phyloP scores from a whole-genome alignment of 1,284 basidiomycete species.

The Singerocomus inundabilis region DNA sequence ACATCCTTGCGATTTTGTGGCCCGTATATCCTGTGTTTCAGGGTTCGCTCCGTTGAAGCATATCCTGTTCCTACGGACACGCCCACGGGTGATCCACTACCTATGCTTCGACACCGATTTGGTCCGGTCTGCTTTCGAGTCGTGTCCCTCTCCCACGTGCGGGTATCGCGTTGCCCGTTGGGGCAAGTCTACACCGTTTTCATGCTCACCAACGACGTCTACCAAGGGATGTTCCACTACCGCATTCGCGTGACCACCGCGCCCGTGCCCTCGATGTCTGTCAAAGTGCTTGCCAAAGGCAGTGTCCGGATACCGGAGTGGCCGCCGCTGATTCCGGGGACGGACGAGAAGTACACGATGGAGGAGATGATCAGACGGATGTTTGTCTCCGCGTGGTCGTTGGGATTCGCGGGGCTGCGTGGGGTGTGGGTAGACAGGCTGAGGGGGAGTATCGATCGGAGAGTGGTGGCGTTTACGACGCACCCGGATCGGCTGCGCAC shows the following conservation, averaged over 20 bases:
- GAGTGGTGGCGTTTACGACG: slow-evolving; percentile 29
- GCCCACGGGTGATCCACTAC: not conserved
- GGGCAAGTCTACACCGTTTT: slow-evolving; percentile 30
- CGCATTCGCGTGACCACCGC: slow-evolving; percentile 32
- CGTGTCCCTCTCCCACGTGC: slow-evolving; percentile 40
- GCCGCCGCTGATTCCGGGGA: slow-evolving; percentile 1
- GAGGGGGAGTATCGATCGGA: slow-evolving; percentile 35
- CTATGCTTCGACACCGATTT: slow-evolving; percentile 34
- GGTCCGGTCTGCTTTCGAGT: slow-evolving; percentile 41
- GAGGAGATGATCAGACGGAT: not conserved
- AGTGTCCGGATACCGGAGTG: slow-evolving; percentile 17
- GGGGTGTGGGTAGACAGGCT: slow-evolving; percentile 39
- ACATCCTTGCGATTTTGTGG: slow-evolving; percentile 47
- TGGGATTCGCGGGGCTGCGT: slow-evolving; percentile 45
- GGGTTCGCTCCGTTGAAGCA: slow-evolving; percentile 49
- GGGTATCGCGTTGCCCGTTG: slow-evolving; percentile 5
- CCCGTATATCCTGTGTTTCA: slow-evolving; percentile 48
- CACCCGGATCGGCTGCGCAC: slow-evolving; percentile 10
- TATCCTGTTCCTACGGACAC: slow-evolving; percentile 32
- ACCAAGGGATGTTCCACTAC: slow-evolving; percentile 53
- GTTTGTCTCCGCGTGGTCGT: slow-evolving; percentile 6
- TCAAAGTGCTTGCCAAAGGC: slow-evolving; percentile 34
- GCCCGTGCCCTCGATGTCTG: slow-evolving; percentile 25
- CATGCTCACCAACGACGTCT: slow-evolving; percentile 51
- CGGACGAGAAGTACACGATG: not conserved